A percentile compares a stretch with the other conserved stretches of the same genome.
Evolutionary conservation across 2,329 filamentous ascomycete genomes (phyloP).

Genomic region (Coniochaeta sp.): DNA sequence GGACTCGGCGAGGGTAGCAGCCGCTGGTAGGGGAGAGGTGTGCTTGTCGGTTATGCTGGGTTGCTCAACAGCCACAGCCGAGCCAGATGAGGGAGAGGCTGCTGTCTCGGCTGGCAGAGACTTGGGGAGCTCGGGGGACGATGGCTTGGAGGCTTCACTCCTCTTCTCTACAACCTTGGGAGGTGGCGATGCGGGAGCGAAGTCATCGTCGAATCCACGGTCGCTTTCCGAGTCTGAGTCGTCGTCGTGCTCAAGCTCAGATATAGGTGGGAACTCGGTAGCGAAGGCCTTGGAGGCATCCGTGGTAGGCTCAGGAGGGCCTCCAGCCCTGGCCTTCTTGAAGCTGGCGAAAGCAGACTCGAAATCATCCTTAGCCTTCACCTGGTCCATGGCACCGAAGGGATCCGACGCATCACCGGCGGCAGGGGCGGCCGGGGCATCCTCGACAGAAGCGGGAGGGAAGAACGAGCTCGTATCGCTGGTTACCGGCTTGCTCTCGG

Average conservation of each 20-base stretch:
- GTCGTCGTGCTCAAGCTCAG: conserved; percentile 74
- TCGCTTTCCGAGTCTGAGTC: conserved; percentile 75
- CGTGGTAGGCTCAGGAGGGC: conserved; percentile 22
- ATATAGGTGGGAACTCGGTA: conserved; percentile 85
- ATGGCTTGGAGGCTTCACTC: conserved; percentile 17
- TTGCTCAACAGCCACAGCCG: not conserved
- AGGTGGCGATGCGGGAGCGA: conserved; percentile 57
- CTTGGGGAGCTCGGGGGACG: conserved; percentile 16
- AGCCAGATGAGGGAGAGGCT: not conserved
- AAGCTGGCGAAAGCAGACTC: conserved; percentile 81
- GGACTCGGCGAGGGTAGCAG: conserved; percentile 9
- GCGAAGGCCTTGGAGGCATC: conserved; percentile 38
- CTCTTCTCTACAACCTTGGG: conserved; percentile 22
- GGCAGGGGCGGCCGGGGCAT: conserved; percentile 9
- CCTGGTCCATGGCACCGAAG: conserved; percentile 45
- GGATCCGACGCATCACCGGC: conserved; percentile 32
- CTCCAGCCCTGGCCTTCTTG: conserved; percentile 38
- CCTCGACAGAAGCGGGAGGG: conserved; percentile 8
- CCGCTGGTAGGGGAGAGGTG: not conserved
- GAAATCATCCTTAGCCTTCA: conserved; percentile 71
- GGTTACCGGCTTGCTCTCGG: conserved; percentile 12
- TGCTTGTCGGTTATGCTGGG: conserved; percentile 5
- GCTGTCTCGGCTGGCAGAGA: conserved; percentile 7
- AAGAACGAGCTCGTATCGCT: conserved; percentile 20
- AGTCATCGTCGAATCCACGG: conserved; percentile 87